Base-by-base conservation (phyloP, 805 yeast species). In the Yarrowia divulgata region DNA sequence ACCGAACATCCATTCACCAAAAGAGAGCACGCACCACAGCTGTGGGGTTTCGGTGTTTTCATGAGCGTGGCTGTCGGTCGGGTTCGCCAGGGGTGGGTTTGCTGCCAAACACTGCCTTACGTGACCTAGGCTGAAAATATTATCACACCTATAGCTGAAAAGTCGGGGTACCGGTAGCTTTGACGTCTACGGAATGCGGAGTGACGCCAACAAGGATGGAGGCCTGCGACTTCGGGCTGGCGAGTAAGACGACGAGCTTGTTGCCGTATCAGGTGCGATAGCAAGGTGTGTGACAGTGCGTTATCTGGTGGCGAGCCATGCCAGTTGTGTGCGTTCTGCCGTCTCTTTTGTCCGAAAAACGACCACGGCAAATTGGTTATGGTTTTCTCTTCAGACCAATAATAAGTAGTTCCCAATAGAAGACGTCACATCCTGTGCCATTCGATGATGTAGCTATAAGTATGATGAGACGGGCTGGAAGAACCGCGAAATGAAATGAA, bases 11-110 rank as follows among this genome's bases (percentile, higher is more conserved):
- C 40, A 50, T 50, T 34, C 18, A 23, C 14, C 34, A 37, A 54
- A 39, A 54, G 60, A 54, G 45, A 54, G 60, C 45, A 35, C 58
- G 58, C 58, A 54, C 60, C 45, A 23, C 34, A 54, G 45, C 60
- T 37, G 45, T 54, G 45, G 45, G 34, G 14, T 54, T 14, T 14
- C 35, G 60, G 19, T 54, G 14, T 54, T 52, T 50, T 52, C 32
- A 18, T 8, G 60, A 39, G 60, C 58, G 46, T 43, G 29, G 29
- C 29, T 8, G 23, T 18, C 10, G 8, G 46, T 45, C 6, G 14
- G 7, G 9, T 5, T 13, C 29, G 29, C 43, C 45, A 54, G 45
- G 60, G 60, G 57, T 18, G 45, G 60, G 60, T 12, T 54, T 54
- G 60, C 39, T 35, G 39, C 18, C 60, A 54, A 54, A 35, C 42